Evolutionary conservation across 2,329 filamentous ascomycete species (phyloP), one percentile per base, ranked within the genome.

Genomic region (Fusarium tuaranense): DNA sequence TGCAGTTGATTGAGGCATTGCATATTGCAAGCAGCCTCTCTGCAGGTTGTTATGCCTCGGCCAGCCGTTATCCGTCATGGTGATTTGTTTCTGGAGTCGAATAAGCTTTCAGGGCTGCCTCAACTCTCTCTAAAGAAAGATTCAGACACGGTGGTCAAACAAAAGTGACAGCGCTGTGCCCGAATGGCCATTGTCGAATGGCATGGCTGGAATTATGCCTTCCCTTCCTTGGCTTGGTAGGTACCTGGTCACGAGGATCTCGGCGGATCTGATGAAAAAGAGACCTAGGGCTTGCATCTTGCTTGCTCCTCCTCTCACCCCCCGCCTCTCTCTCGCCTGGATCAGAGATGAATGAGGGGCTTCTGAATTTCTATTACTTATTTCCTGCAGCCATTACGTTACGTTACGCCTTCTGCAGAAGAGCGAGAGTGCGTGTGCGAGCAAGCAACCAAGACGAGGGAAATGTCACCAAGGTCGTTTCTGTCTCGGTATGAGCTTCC

Each of bases 331-430:
- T 41, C 38, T 34, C 38, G 18, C 60, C 68, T 69, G 59, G 60
- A 67, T 68, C 58, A 20, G 48, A 67, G 64, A 71, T 67, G 64
- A 53, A 63, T 72, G 77, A 70, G 74, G 74, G 74, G 74, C 66
- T 53, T 39, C 51, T 57, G 69, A 69, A 73, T 78, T 78, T 78
- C 77, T 60, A 78, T 78, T 78, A 77, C 76, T 72, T 53, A 74
- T 68, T 69, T 67, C 65, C 63, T 76, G 71, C 75, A 76, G 73
- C 74, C 66, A 74, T 78, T 81, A 69, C 70, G 67, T 73, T 71
- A 63, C 64, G 58, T 69, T 78, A 67, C 66, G 67, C 51, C 51
- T 71, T 30, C 48, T 62, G 58, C 27, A 39, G 38, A 63, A n/a
- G 18, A 39, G 38, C 18, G 22, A 57, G 32, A 14, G 41, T 22